A percentile compares a stretch with the other conserved stretches of the same genome.
Conservation (phyloP, 371 early-diverging fungal species). For the Lichtheimia corymbifera region DNA sequence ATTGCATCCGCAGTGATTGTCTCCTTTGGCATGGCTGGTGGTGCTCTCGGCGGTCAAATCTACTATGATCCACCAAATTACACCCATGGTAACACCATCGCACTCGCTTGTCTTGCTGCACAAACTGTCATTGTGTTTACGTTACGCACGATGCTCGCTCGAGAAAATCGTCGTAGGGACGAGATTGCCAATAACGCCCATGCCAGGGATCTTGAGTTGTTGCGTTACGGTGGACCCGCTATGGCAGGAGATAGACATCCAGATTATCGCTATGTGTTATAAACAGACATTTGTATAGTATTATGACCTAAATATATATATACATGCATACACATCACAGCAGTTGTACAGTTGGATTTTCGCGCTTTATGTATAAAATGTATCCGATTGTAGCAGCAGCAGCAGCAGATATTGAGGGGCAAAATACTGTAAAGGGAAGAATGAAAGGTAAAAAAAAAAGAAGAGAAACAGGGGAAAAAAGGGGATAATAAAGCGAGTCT, state of each 20-base stretch:
- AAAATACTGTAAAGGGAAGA: neutral
- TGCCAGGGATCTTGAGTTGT: constrained; percentile 22
- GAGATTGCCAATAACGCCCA: constrained; percentile 13
- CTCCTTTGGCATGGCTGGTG: constrained; percentile 37
- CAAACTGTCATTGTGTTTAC: constrained; percentile 27
- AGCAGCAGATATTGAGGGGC: no score
- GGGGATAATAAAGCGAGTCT: neutral
- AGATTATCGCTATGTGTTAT: constrained; percentile 39
- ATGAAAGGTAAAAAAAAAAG: neutral
- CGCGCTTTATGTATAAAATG: no score
- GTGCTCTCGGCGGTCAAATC: constrained; percentile 41
- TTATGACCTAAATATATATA: neutral
- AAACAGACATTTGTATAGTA: constrained; percentile 5
- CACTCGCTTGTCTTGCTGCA: constrained; percentile 18
- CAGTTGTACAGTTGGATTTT: neutral
- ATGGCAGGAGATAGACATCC: constrained; percentile 49
- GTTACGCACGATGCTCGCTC: constrained; percentile 18
- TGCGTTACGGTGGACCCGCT: constrained; percentile 30
- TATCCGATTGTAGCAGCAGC: no score
- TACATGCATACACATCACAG: neutral
- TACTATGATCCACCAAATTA: constrained; percentile 22
- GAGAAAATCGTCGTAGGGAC: constrained; percentile 26
- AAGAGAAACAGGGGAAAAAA: neutral
- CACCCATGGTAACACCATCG: constrained; percentile 20
- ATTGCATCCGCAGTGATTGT: constrained; percentile 39